These are phyloP conservation scores for Hypericum androsaemum DNA, from an alignment of 345 rosid species.

Conservation along the genomic window DNA sequence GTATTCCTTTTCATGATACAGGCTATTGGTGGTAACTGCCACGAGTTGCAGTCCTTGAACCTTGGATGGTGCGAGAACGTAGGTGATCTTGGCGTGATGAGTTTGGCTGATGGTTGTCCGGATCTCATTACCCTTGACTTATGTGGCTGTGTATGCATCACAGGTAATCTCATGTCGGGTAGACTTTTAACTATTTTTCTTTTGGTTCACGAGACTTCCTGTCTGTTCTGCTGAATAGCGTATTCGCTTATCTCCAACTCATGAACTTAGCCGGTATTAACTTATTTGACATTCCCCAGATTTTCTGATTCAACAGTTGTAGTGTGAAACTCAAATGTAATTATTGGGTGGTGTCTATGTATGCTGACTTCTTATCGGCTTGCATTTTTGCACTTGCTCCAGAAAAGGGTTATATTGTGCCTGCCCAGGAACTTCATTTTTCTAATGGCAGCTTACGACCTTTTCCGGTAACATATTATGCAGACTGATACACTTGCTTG, in stretches of 20 bases:
- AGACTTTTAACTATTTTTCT: not conserved
- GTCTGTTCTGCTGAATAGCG: too few species aligned
- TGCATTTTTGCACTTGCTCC: too few species aligned
- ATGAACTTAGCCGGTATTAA: too few species aligned
- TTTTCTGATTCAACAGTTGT: too few species aligned
- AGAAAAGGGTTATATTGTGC: too few species aligned
- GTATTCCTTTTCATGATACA: slow-evolving; percentile 16
- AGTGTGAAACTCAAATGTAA: too few species aligned
- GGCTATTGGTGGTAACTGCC: slow-evolving; percentile 85
- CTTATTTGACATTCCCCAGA: too few species aligned
- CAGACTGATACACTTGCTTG: not conserved
- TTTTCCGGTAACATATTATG: slow-evolving; percentile 1
- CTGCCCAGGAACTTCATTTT: too few species aligned
- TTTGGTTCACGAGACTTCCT: not conserved
- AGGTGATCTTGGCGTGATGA: slow-evolving; percentile 72
- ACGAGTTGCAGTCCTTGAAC: slow-evolving; percentile 55
- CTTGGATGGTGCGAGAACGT: slow-evolving; percentile 97
- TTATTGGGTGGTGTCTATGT: too few species aligned
- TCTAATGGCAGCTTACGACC: too few species aligned
- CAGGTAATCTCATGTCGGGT: slow-evolving; percentile 37
- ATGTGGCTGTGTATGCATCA: slow-evolving; percentile 72
- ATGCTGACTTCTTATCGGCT: too few species aligned
- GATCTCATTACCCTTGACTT: slow-evolving; percentile 71
- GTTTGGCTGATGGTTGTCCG: slow-evolving; percentile 83
- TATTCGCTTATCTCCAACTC: too few species aligned